Percentiles rank a stretch among this genome's conserved stretches.
phyloP scores from a whole-genome alignment of 495 filamentous ascomycete species.

The Podospora sp. region DNA sequence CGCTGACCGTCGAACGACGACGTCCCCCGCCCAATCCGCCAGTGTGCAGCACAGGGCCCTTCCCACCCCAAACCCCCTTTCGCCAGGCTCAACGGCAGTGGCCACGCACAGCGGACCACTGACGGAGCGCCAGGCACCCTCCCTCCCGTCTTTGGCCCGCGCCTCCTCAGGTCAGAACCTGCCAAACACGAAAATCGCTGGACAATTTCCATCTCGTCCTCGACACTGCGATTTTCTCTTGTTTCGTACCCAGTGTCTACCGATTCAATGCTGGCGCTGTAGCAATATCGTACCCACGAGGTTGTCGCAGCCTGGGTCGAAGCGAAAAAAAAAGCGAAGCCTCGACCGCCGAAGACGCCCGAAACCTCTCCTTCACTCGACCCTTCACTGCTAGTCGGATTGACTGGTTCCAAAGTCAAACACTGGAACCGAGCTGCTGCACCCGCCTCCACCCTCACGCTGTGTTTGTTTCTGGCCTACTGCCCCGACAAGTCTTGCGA shows the following conservation, averaged over 20 bases:
- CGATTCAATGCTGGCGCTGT: conserved; percentile 5
- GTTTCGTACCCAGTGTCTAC: not conserved
- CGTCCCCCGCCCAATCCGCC: conserved; percentile 13
- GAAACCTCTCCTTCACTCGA: not conserved
- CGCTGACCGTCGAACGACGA: conserved; percentile 15
- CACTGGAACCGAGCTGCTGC: conserved; percentile 25
- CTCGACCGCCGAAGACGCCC: not conserved
- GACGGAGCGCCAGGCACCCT: not conserved
- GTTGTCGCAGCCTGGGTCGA: conserved; percentile 2
- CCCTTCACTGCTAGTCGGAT: conserved; percentile 21
- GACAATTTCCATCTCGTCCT: not conserved
- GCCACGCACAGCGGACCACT: conserved; percentile 17
- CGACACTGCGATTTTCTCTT: not conserved
- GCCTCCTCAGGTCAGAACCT: not conserved
- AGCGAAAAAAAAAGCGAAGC: not conserved
- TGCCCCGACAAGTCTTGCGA: conserved; percentile 15
- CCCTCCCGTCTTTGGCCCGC: not conserved
- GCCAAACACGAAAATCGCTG: not conserved
- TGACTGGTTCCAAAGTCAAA: conserved; percentile 23
- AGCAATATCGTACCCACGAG: not conserved
- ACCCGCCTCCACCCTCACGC: conserved; percentile 12
- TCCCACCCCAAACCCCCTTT: conserved; percentile 21
- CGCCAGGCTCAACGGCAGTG: conserved; percentile 21
- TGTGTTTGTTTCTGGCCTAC: conserved; percentile 8
- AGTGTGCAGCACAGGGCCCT: conserved; percentile 8